Base-by-base conservation (phyloP, 1,139 yeast species). In the Suhomyces yuchorum region DNA sequence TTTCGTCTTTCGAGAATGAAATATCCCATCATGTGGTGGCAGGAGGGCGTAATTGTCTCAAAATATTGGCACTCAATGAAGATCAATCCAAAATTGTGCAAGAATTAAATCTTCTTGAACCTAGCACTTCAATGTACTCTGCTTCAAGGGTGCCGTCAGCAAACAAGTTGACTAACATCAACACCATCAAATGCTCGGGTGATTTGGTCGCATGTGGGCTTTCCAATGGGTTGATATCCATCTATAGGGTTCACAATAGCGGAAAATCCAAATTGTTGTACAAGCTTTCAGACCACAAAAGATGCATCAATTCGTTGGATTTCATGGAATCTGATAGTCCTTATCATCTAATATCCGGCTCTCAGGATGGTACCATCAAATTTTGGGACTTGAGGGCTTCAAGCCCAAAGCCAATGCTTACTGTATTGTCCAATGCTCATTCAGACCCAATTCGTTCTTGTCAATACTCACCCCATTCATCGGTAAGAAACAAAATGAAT, bases 321-420 rank as follows among this genome's bases (percentile, higher is more conserved):
- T 91, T 90, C 62, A 58, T 70, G 15, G 53, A 48, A 18, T 77
- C 75, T 50, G 78, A 78, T 34, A 78, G 79, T 40, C 80, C 86
- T 1, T 77, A 79, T 56, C 73, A 81, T 41, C 65, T 93, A 14
- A 67, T 90, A 2, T 86, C 96, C 0, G 99, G 96, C 0, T 87
- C 96, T 0, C 96, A 90, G 61, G 99, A 93, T 67, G 97, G 98
- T 2, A 75, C 85, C 17, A 83, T 92, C 48, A 85, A 89, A 55
- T 66, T 91, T 15, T 93, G 98, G 97, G 98, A 93, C 65, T 65
- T 91, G 49, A 77, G 97, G 41, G 68, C 81, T 26, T 73, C 79
- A 39, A 38, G 56, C 17, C 60, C 67, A 4, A 73, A 73, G 50
- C 83, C 89, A 0, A 71, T 71, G 30, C 52, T 75, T 44, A 73